A percentile compares a stretch with the other conserved stretches of the same genome.
phyloP scores from a whole-genome alignment of 2,329 filamentous ascomycete species.

The Fulvia fulva region DNA sequence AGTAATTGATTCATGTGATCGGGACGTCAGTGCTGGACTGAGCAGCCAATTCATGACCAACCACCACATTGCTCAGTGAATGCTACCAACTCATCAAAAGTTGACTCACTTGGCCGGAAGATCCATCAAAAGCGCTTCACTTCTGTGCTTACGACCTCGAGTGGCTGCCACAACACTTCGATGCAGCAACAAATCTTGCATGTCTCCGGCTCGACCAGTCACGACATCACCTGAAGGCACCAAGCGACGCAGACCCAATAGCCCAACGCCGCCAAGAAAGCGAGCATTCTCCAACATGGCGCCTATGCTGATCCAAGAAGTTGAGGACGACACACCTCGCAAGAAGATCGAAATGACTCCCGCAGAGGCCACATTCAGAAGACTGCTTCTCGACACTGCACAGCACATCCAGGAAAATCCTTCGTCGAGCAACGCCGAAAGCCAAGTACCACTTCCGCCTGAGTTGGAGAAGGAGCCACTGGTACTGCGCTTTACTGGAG shows the following conservation, averaged over 20 bases:
- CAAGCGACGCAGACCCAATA: slow-evolving; percentile 29
- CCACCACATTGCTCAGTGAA: slow-evolving; percentile 11
- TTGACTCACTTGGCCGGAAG: slow-evolving; percentile 18
- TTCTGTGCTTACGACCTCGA: background rate
- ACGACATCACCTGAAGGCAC: slow-evolving; percentile 25
- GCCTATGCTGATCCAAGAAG: slow-evolving; percentile 30
- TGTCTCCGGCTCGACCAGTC: slow-evolving; percentile 30
- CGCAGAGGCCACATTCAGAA: slow-evolving; percentile 67
- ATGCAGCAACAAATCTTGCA: slow-evolving; percentile 24
- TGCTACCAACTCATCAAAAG: slow-evolving; percentile 16
- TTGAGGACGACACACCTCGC: slow-evolving; percentile 23
- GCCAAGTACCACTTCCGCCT: slow-evolving; percentile 39
- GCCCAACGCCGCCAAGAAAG: slow-evolving; percentile 9
- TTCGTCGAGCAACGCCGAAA: slow-evolving; percentile 20
- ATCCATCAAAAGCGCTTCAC: slow-evolving; percentile 4
- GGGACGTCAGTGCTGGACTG: background rate
- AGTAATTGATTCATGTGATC: background rate
- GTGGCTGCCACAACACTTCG: slow-evolving; percentile 2
- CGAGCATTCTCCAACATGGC: slow-evolving; percentile 24
- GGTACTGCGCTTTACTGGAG: slow-evolving; percentile 73
- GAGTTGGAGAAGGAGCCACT: slow-evolving; percentile 45
- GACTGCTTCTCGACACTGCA: slow-evolving; percentile 80
- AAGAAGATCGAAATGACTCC: slow-evolving; percentile 56
- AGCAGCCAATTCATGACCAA: background rate
- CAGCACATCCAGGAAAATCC: slow-evolving; percentile 56